Percentiles rank a stretch among this genome's conserved stretches.
These are phyloP conservation scores for Thalia dealbata DNA, from an alignment of 176 grass and related monocot genomes.

Conservation along the genomic window DNA sequence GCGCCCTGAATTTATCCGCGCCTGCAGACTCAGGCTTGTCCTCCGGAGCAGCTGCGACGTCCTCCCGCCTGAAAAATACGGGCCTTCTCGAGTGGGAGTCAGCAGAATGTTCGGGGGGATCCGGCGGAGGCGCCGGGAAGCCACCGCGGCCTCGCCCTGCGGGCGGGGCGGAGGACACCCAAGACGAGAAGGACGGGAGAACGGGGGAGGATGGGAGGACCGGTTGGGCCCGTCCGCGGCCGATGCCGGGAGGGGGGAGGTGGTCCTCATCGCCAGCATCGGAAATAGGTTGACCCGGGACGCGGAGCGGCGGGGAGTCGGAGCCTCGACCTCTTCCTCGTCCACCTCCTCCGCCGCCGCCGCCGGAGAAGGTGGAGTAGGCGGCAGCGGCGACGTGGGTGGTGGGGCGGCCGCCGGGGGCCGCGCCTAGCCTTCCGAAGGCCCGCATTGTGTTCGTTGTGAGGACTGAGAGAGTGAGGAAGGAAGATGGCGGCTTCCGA, in stretches of 20 bases:
- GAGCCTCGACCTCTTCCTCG: constrained; percentile 11
- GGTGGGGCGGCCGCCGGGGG: neutral
- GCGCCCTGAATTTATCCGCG: neutral
- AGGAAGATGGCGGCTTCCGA: neutral
- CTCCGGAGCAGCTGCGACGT: neutral
- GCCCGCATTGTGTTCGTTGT: neutral
- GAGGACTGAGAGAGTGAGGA: neutral
- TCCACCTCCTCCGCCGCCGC: constrained; percentile 4
- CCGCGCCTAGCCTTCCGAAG: neutral
- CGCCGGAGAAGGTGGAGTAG: constrained; percentile 2
- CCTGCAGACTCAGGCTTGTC: constrained; percentile 5
- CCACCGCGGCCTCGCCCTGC: constrained; percentile 1
- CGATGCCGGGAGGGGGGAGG: constrained; percentile 6
- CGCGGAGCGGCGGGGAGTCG: neutral
- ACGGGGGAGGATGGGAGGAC: constrained; percentile 12
- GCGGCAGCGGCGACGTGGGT: neutral
- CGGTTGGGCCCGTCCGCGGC: constrained; percentile 13
- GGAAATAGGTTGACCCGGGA: neutral
- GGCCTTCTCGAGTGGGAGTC: constrained; percentile 11
- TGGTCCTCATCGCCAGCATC: constrained; percentile 1
- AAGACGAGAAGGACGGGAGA: constrained; percentile 15
- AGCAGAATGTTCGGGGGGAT: neutral
- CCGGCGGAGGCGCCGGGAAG: neutral
- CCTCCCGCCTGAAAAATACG: constrained; percentile 19
- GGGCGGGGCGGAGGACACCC: constrained; percentile 2